Evolutionary conservation across 192 early-diverging fungal genomes (phyloP).

Genomic region (Pecoramyces ruminantium): DNA sequence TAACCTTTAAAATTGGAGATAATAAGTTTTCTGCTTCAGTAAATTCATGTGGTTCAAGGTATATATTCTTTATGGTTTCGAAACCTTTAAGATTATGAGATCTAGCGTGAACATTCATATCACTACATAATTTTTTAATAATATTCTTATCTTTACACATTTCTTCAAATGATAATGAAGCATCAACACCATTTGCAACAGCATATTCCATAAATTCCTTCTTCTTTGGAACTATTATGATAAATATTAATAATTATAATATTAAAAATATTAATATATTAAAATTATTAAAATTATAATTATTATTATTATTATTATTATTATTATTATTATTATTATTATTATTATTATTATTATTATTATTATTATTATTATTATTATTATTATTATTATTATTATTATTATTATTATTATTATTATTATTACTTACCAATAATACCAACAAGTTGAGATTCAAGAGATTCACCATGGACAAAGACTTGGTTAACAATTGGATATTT

Average conservation of each 20-base stretch:
- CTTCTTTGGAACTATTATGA: neutral
- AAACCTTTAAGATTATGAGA: neutral
- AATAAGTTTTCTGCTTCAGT: neutral
- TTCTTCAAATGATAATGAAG: neutral
- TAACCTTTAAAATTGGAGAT: neutral
- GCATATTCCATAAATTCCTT: neutral
- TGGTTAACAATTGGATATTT: conserved; percentile 47
- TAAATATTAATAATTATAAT: no score
- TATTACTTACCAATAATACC: conserved; percentile 30
- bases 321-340: no score
- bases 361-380: no score
- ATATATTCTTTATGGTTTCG: neutral
- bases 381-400: no score
- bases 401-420: no score
- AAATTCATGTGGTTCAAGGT: neutral
- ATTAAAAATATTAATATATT: no score
- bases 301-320: no score
- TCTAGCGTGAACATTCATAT: neutral
- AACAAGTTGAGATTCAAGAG: conserved; percentile 51
- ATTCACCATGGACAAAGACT: conserved; percentile 63
- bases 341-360: no score
- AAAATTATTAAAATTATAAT: no score
- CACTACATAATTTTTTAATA: neutral
- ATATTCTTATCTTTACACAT: neutral
- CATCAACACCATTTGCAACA: neutral